phyloP scores from a whole-genome alignment of 192 early-diverging fungal species.

The Gigaspora rosea region DNA sequence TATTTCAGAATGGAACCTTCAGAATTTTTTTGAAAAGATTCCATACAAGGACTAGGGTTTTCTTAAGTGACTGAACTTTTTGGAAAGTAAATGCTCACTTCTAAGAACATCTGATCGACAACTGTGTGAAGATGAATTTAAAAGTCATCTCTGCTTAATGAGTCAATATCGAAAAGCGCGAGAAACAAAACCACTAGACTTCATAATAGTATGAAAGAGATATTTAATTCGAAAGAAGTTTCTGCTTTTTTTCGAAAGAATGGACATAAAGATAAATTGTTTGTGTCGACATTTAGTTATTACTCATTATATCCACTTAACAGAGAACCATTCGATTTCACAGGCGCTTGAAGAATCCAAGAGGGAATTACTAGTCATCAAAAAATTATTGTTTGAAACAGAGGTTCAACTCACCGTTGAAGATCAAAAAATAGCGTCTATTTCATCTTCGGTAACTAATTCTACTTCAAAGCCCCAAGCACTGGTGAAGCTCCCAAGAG shows the following conservation, averaged over 20 bases:
- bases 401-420: slow-evolving; percentile 12
- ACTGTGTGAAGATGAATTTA: not conserved
- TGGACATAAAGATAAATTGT: slow-evolving; percentile 16
- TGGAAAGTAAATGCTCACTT: not conserved
- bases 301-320: slow-evolving; percentile 1
- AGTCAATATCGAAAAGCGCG: slow-evolving; percentile 6
- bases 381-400: slow-evolving; percentile 14
- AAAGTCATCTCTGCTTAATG: not conserved
- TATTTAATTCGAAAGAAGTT: slow-evolving; percentile 2
- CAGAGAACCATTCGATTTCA: slow-evolving; percentile 7
- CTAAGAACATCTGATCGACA: slow-evolving; percentile 8
- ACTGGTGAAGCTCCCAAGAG: slow-evolving; percentile 1
- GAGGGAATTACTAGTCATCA: not conserved
- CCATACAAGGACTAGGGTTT: not conserved
- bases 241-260: slow-evolving; percentile 1
- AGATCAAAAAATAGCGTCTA: not conserved
- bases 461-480: not conserved
- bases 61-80: not conserved
- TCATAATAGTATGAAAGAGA: not conserved
- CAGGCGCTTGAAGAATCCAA: slow-evolving; percentile 10
- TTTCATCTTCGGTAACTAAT: slow-evolving; percentile 4
- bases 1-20: not conserved
- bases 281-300: not conserved
- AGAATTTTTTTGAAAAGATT: not conserved
- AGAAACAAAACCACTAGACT: not conserved